Percentiles rank a stretch among this genome's conserved stretches.
phyloP scores from a whole-genome alignment of 495 filamentous ascomycete genomes.

The Xylaria bambusicola region DNA sequence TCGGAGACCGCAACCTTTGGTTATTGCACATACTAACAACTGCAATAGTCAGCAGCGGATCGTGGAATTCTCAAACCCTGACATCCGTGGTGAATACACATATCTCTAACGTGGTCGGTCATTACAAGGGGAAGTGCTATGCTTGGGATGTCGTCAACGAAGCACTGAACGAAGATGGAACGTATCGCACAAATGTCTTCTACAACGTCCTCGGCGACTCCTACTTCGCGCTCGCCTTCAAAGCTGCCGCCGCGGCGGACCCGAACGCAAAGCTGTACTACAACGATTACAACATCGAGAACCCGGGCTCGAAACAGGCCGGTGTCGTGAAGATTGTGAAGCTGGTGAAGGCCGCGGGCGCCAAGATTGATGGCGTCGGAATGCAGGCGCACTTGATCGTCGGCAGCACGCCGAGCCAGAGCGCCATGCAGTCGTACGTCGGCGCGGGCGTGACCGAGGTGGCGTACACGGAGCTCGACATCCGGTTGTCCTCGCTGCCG shows the following conservation, averaged over 20 bases:
- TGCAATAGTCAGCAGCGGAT: conserved; percentile 40
- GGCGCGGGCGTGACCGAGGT: conserved; percentile 57
- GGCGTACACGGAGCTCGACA: conserved; percentile 64
- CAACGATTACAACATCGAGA: conserved; percentile 72
- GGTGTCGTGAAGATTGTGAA: conserved; percentile 57
- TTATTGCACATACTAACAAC: too few species aligned
- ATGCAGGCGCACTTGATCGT: conserved; percentile 64
- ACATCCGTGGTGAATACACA: conserved; percentile 54
- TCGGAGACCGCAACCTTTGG: too few species aligned
- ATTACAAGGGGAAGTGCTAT: conserved; percentile 51
- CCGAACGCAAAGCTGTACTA: conserved; percentile 65
- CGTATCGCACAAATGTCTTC: conserved; percentile 58
- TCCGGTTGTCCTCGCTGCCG: conserved; percentile 37
- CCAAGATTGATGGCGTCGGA: conserved; percentile 66
- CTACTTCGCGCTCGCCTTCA: conserved; percentile 61
- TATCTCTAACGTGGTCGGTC: conserved; percentile 50
- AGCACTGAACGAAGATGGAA: conserved; percentile 67
- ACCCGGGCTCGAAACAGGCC: conserved; percentile 49
- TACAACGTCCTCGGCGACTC: conserved; percentile 58
- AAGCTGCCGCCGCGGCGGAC: conserved; percentile 53
- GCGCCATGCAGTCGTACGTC: conserved; percentile 49
- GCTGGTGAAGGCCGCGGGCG: conserved; percentile 34
- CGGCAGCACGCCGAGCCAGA: conserved; percentile 50
- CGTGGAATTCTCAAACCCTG: conserved; percentile 57
- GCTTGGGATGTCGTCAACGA: conserved; percentile 70